Percentiles rank a stretch among this genome's conserved stretches.
Conservation (phyloP, 108 stramenopile species). For the Craspedostauros australis region DNA sequence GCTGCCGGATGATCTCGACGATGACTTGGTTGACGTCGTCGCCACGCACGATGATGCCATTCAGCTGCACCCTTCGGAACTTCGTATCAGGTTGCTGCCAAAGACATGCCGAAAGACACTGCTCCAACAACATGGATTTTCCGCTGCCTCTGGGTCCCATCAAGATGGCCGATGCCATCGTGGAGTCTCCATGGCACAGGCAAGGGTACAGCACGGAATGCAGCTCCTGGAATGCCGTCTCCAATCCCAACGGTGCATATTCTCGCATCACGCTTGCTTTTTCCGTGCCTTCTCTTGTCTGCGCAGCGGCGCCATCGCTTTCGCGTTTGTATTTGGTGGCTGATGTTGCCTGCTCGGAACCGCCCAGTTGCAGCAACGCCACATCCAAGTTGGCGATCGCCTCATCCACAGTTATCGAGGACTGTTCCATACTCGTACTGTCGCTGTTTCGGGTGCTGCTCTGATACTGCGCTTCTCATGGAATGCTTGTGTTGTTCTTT, state of each 20-base stretch:
- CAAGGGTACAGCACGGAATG: constrained; percentile 25
- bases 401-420: too few species aligned
- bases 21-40: constrained; percentile 53
- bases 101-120: constrained; percentile 48
- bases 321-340: too few species aligned
- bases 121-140: constrained; percentile 61
- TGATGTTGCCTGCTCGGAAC: too few species aligned
- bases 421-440: too few species aligned
- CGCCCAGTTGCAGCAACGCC: too few species aligned
- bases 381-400: too few species aligned
- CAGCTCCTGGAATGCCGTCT: constrained; percentile 27
- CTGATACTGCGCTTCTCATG: too few species aligned
- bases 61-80: constrained; percentile 61
- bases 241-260: constrained; percentile 29
- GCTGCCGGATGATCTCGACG: constrained; percentile 73
- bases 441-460: too few species aligned
- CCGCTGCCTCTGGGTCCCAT: constrained; percentile 73
- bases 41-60: constrained; percentile 66
- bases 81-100: constrained; percentile 10
- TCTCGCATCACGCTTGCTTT: constrained; percentile 11
- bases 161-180: constrained; percentile 59
- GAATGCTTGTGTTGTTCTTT: too few species aligned
- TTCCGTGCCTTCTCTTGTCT: too few species aligned
- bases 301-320: too few species aligned
- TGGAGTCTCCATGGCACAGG: constrained; percentile 7